Base-by-base conservation (phyloP, 2,329 filamentous ascomycete genomes). In the Aureobasidium musti region DNA sequence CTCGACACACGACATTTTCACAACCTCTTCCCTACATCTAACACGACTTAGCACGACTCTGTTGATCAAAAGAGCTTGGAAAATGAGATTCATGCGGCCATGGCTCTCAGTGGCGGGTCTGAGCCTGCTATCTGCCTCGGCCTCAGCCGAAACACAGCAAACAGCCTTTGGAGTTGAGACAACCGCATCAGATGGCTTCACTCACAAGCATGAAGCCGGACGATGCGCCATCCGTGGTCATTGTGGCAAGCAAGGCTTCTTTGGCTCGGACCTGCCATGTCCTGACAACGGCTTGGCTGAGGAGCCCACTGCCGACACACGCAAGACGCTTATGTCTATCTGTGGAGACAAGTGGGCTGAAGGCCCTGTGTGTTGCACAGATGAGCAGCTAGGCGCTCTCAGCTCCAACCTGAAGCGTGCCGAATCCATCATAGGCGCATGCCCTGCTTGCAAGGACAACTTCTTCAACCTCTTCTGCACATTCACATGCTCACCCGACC, bases 401-500 rank as follows among this genome's bases (percentile, higher is more conserved):
- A 89, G 91, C 72, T 89, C 86, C 68, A 96, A 97, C 74, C 84
- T 99, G 67, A 89, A 91, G 71, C 91, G 91, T 26, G 94, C 92
- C 1, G 92, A 93, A 72, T 88, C 89, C 67, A 90, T 99, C 74
- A 92, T 99, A 76, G 89, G 92, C 30, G 92, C 92, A 11, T 99
- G 95, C 77, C 95, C 95, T 1, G 95, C 96, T 37, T 99, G 95
- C 85, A 96, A 95, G 79, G 90, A 93, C 73, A 99, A 99, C 82
- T 99, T 99, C 82, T 98, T 91, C 83, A 96, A 99, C 80, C 83
- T 96, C 52, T 99, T 99, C 78, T 99, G 95, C 81, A 96, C 92
- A 5, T 98, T 99, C 75, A 98, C 93, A 2, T 99, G 96, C 81
- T 99, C 95, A 5, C 94, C 96, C 6, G 90, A 99, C 74, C 95